phyloP scores from a whole-genome alignment of 345 rosid genomes.

The Citrus australasica region DNA sequence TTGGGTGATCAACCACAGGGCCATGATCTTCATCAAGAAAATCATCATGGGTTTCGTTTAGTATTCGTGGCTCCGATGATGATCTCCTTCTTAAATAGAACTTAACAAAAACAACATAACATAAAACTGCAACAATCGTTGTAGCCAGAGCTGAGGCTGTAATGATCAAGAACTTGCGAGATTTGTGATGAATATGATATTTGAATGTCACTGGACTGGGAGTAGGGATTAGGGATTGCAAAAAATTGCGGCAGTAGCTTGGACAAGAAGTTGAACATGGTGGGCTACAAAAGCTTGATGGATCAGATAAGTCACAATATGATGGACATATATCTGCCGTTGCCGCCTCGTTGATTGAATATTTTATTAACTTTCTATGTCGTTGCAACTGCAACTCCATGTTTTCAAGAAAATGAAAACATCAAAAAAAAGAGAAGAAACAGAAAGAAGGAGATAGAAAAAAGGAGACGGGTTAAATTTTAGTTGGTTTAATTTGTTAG shows the following conservation, averaged over 20 bases:
- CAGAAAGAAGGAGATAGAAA: not conserved
- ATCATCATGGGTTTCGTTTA: conserved; percentile 22
- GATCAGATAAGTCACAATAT: not conserved
- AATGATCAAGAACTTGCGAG: conserved; percentile 24
- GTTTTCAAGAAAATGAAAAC: not conserved
- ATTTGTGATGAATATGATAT: not conserved
- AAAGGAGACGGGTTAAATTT: not conserved
- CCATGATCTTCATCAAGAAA: conserved; percentile 39
- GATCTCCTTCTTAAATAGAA: conserved; percentile 16
- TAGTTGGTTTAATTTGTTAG: not conserved
- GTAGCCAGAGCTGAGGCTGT: conserved; percentile 25
- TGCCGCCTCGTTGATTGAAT: not conserved
- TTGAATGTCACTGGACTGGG: not conserved
- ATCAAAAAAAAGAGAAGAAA: not conserved
- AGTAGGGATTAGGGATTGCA: not conserved
- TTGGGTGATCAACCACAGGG: conserved; percentile 50
- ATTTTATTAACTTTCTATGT: conserved; percentile 13
- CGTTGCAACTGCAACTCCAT: conserved; percentile 8
- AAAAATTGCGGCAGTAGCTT: conserved; percentile 5
- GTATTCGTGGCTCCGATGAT: not conserved
- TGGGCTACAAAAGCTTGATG: not conserved
- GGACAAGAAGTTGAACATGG: conserved; percentile 22
- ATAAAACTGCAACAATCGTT: conserved; percentile 27
- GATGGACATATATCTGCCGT: not conserved
- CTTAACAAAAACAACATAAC: conserved; percentile 28